Evolutionary conservation across 495 filamentous ascomycete genomes (phyloP).

Genomic region (Pseudomonodictys pantanalensis): DNA sequence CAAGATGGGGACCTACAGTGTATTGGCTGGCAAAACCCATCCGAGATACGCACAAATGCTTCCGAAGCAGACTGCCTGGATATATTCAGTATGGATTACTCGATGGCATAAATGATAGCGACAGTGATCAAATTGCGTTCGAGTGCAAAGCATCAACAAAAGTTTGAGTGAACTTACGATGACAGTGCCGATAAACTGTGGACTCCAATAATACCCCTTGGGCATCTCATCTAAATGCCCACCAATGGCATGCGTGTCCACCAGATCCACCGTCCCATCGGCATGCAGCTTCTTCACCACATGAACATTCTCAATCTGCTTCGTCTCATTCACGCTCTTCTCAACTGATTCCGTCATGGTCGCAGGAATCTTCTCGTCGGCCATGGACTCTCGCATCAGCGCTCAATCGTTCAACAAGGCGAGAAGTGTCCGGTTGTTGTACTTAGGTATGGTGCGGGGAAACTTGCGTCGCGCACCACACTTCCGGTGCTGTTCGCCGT

Average conservation of each 20-base stretch:
- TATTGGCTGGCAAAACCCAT: constrained; percentile 33
- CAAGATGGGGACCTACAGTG: constrained; percentile 22
- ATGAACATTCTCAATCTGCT: constrained; percentile 19
- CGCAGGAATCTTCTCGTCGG: constrained; percentile 5
- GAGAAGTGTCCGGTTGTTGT: too few species aligned
- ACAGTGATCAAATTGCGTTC: too few species aligned
- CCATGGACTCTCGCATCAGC: constrained; percentile 6
- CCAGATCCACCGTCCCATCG: constrained; percentile 27
- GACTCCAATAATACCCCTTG: constrained; percentile 32
- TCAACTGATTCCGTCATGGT: constrained; percentile 19
- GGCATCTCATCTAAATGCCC: constrained; percentile 32
- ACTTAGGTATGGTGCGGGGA: too few species aligned
- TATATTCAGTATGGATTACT: not conserved
- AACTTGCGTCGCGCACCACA: too few species aligned
- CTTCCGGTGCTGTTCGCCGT: too few species aligned
- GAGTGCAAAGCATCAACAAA: not conserved
- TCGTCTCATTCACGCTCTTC: constrained; percentile 5
- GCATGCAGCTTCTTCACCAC: constrained; percentile 31
- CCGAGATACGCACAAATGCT: constrained; percentile 29
- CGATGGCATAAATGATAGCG: not conserved
- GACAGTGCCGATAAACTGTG: constrained; percentile 36
- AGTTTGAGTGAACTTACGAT: constrained; percentile 15
- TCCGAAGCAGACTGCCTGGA: constrained; percentile 20
- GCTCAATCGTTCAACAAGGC: too few species aligned
- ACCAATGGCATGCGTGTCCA: constrained; percentile 34